Evolutionary conservation across 495 filamentous ascomycete genomes (phyloP), one percentile per base, ranked within the genome.

Genomic region (Parathielavia appendiculata): DNA sequence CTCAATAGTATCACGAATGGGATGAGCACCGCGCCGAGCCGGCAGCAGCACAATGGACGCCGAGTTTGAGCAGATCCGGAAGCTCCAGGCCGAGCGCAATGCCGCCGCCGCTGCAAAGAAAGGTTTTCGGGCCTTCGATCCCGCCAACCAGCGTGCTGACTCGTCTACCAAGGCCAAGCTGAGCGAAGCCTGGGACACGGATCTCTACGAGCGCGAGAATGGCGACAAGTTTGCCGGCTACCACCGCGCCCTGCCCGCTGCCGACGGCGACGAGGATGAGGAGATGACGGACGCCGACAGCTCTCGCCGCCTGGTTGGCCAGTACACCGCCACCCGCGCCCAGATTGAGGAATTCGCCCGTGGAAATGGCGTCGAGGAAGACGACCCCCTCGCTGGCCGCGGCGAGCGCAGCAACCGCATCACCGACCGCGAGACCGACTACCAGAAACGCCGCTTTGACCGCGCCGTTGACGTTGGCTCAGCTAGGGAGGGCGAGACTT

Each of bases 321-420:
- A 99, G 73, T 99, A 97, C 73, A 99, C 95, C 13, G 95, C 95
- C 19, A 90, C 91, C 16, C 84, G 82, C 63, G 83, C 85, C 52
- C 89, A 96, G 76, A 89, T 97, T 71, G 89, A 96, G 70, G 95
- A 99, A 78, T 92, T 97, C 75, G 89, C 92, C 10, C 84, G 78
- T 45, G 90, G 91, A 49, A 83, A 81, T 58, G 88, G 89, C 43
- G 90, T 90, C 22, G 90, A 92, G 69, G 92, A 97, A 71, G 92
- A 93, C 62, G 95, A 99, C 67, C 88, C 91, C 13, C 77, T 99
- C 60, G 78, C 90, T 38, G 87, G 86, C 34, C 73, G 74, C 47
- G 86, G 90, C 68, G 93, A 97, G 75, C 88, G 93, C 75, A 84
- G 88, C 70, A 90, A 87, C 22, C 85, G 91, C 66, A 96, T 99